A percentile compares a stretch with the other conserved stretches of the same genome.
Evolutionary conservation across 176 grass and related monocot species (phyloP).

Genomic region (Oryza glaberrima): DNA sequence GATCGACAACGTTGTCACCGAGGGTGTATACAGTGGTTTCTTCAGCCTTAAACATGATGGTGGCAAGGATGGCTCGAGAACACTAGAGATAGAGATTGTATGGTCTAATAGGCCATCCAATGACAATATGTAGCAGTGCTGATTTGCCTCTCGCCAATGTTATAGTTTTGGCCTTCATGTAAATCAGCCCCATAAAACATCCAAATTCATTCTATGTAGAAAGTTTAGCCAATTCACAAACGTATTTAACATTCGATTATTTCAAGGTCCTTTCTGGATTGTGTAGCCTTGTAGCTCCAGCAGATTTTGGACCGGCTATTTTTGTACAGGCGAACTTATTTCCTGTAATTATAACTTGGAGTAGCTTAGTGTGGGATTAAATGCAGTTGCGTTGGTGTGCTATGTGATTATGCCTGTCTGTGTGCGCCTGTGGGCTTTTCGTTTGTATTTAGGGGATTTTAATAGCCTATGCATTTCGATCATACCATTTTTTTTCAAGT

Average conservation of each 20-base stretch:
- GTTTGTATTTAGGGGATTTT: not conserved
- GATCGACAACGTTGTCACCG: slow-evolving; percentile 93
- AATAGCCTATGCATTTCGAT: not conserved
- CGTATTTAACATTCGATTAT: slow-evolving; percentile 36
- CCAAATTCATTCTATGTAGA: slow-evolving; percentile 48
- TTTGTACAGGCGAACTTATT: slow-evolving; percentile 60
- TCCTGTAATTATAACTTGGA: slow-evolving; percentile 58
- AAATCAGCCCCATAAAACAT: slow-evolving; percentile 46
- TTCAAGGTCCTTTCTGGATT: not conserved
- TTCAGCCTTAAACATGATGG: slow-evolving; percentile 97
- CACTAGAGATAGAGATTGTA: slow-evolving; percentile 92
- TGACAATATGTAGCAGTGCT: slow-evolving; percentile 51
- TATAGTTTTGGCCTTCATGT: slow-evolving; percentile 35
- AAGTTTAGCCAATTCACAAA: slow-evolving; percentile 27
- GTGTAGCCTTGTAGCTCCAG: slow-evolving; percentile 35
- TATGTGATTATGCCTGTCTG: not conserved
- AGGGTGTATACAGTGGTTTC: slow-evolving; percentile 88
- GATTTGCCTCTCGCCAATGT: slow-evolving; percentile 10
- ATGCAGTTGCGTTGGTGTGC: not conserved
- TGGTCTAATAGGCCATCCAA: slow-evolving; percentile 88
- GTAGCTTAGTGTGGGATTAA: slow-evolving; percentile 39
- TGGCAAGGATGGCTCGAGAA: slow-evolving; percentile 83
- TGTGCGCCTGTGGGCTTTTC: not conserved
- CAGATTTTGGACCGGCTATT: slow-evolving; percentile 43
- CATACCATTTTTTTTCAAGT: not conserved